Percentiles rank a stretch among this genome's conserved stretches.
phyloP scores from a whole-genome alignment of 2,329 filamentous ascomycete genomes.

The Fusarium continuum region DNA sequence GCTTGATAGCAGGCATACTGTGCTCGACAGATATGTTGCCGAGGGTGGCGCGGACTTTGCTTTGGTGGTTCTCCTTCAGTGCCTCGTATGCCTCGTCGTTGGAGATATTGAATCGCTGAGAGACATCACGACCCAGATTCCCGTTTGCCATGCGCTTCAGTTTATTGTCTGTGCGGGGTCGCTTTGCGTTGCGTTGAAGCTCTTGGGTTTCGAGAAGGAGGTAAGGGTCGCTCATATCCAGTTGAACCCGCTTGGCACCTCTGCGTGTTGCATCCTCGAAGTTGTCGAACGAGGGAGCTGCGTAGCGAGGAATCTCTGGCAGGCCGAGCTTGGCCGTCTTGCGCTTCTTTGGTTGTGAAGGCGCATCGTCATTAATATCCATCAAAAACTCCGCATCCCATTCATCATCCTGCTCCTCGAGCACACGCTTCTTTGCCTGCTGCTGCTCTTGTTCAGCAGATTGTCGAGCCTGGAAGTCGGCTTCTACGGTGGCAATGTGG shows the following conservation, averaged over 20 bases:
- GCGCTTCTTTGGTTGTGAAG: conserved; percentile 71
- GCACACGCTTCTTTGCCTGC: conserved; percentile 46
- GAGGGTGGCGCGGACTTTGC: conserved; percentile 92
- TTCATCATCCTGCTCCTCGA: conserved; percentile 63
- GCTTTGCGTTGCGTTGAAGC: conserved; percentile 69
- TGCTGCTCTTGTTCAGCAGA: conserved; percentile 46
- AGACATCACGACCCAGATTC: conserved; percentile 76
- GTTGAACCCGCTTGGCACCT: conserved; percentile 78
- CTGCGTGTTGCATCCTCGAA: conserved; percentile 78
- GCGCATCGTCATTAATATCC: conserved; percentile 56
- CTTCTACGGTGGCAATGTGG: conserved; percentile 62
- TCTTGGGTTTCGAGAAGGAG: conserved; percentile 84
- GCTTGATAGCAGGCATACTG: conserved; percentile 86
- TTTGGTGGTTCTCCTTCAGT: conserved; percentile 95
- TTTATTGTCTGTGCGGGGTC: conserved; percentile 63
- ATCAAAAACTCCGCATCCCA: conserved; percentile 70
- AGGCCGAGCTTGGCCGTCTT: conserved; percentile 69
- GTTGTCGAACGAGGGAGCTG: conserved; percentile 79
- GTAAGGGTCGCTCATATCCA: conserved; percentile 89
- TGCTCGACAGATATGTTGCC: conserved; percentile 95
- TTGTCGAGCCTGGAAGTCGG: conserved; percentile 47
- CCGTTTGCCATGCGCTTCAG: conserved; percentile 74
- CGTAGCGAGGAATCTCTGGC: conserved; percentile 66
- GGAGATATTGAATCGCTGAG: conserved; percentile 90
- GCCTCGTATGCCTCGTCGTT: conserved; percentile 97